These are phyloP conservation scores for Margaritispora aquatica DNA, from an alignment of 495 filamentous ascomycete genomes.

Conservation along the genomic window DNA sequence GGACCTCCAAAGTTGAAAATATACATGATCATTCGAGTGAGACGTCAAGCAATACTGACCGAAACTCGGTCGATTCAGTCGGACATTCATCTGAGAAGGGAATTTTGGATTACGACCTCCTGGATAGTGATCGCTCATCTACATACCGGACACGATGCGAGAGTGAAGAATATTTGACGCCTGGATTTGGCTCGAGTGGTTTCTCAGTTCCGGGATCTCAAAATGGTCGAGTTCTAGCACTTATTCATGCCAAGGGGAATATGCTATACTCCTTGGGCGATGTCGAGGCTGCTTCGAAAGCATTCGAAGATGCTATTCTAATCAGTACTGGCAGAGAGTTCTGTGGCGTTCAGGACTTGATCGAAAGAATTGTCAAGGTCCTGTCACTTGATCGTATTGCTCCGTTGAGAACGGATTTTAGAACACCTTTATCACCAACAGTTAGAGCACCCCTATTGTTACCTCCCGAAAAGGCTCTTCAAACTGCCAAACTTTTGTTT, in stretches of 20 bases:
- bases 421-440: conserved; percentile 21
- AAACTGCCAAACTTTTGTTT: conserved; percentile 83
- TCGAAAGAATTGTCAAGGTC: conserved; percentile 72
- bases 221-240: conserved; percentile 86
- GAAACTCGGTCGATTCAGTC: conserved; percentile 41
- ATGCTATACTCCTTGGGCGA: conserved; percentile 93
- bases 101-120: conserved; percentile 41
- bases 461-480: conserved; percentile 74
- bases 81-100: conserved; percentile 48
- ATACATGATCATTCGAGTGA: conserved; percentile 24
- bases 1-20: conserved; percentile 32
- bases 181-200: conserved; percentile 74
- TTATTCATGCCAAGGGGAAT: conserved; percentile 96
- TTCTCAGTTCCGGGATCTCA: conserved; percentile 83
- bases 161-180: conserved; percentile 39
- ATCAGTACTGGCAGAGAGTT: conserved; percentile 73
- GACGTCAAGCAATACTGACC: conserved; percentile 21
- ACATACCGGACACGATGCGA: conserved; percentile 22
- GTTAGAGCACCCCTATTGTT: conserved; percentile 64
- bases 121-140: conserved; percentile 17
- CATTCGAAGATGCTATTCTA: conserved; percentile 92
- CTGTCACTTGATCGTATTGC: conserved; percentile 36
- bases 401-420: conserved; percentile 22
- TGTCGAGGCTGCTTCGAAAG: conserved; percentile 73
- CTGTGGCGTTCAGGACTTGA: conserved; percentile 70